A percentile compares a stretch with the other conserved stretches of the same genome.
These are phyloP conservation scores for Tubosaeta brunneosetosa DNA, from an alignment of 768 basidiomycete genomes.

Conservation along the genomic window DNA sequence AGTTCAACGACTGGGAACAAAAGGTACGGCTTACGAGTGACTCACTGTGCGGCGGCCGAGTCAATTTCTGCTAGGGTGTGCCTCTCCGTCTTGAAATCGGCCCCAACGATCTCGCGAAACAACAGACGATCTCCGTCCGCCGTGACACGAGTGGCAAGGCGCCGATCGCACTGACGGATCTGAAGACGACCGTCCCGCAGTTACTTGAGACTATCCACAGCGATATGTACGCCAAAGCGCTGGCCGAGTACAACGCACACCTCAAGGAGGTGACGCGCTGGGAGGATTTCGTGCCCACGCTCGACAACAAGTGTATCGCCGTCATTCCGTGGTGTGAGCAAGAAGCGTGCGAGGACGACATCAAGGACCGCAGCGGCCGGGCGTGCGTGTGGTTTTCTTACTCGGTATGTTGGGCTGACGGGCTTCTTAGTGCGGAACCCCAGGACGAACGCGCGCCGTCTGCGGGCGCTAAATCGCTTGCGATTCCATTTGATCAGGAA, in stretches of 20 bases:
- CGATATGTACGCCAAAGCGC: conserved; percentile 83
- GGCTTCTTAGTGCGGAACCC: conserved; percentile 60
- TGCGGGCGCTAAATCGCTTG: conserved; percentile 94
- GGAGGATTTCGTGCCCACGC: conserved; percentile 88
- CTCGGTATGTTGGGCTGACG: not conserved
- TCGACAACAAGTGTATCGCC: conserved; percentile 84
- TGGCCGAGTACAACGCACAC: conserved; percentile 63
- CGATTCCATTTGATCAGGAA: conserved; percentile 92
- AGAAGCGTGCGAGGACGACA: conserved; percentile 92
- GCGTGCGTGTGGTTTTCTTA: conserved; percentile 45
- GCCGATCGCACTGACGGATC: conserved; percentile 46
- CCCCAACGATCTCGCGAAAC: conserved; percentile 81
- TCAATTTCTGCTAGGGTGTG: conserved; percentile 62
- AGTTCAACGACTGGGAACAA: conserved; percentile 99
- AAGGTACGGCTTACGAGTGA: conserved; percentile 49
- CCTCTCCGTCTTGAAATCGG: conserved; percentile 97
- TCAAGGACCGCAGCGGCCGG: conserved; percentile 89
- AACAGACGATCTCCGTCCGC: conserved; percentile 79
- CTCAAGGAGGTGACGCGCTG: conserved; percentile 75
- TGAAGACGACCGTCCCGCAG: conserved; percentile 46
- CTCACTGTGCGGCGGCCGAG: not conserved
- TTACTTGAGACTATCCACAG: conserved; percentile 83
- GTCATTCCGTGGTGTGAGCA: conserved; percentile 96
- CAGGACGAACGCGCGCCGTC: conserved; percentile 95
- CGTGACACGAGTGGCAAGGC: conserved; percentile 69